Evolutionary conservation across 2,329 filamentous ascomycete species (phyloP).

Genomic region (Furcasterigmium sp.): DNA sequence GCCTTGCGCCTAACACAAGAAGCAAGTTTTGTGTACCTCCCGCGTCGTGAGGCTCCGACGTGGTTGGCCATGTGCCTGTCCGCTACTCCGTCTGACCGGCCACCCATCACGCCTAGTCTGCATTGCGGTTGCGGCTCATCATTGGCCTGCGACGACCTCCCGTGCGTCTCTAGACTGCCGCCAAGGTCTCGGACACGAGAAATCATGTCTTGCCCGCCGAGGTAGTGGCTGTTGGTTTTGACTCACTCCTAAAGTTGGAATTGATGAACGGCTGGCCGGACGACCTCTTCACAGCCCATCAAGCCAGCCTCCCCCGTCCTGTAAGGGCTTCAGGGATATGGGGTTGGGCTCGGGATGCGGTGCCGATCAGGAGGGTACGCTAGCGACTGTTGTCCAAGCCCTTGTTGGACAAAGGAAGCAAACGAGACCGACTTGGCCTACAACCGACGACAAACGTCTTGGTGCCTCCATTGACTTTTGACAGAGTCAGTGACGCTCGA

Average conservation of each 20-base stretch:
- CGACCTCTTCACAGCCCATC: too few species aligned
- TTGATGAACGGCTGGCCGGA: not conserved
- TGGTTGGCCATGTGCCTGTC: slow-evolving; percentile 12
- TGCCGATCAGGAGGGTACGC: not conserved
- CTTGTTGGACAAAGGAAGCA: not conserved
- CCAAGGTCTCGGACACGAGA: not conserved
- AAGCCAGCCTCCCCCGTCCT: not conserved
- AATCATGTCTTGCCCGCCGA: not conserved
- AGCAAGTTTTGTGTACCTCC: slow-evolving; percentile 10
- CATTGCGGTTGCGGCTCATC: not conserved
- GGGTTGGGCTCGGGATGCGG: not conserved
- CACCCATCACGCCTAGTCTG: not conserved
- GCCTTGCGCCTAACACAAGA: not conserved
- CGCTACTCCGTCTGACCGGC: slow-evolving; percentile 3
- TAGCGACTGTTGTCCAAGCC: not conserved
- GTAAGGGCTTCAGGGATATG: not conserved
- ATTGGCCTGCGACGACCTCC: slow-evolving; percentile 4
- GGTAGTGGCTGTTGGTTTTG: not conserved
- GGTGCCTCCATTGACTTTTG: not conserved
- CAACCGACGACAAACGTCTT: not conserved
- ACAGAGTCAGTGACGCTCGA: too few species aligned
- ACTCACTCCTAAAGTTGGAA: not conserved
- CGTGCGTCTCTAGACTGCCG: not conserved
- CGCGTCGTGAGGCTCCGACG: not conserved
- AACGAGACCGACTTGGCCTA: too few species aligned